Evolutionary conservation across 1,284 basidiomycete genomes (phyloP).

Genomic region (Cryptococcus floricola): DNA sequence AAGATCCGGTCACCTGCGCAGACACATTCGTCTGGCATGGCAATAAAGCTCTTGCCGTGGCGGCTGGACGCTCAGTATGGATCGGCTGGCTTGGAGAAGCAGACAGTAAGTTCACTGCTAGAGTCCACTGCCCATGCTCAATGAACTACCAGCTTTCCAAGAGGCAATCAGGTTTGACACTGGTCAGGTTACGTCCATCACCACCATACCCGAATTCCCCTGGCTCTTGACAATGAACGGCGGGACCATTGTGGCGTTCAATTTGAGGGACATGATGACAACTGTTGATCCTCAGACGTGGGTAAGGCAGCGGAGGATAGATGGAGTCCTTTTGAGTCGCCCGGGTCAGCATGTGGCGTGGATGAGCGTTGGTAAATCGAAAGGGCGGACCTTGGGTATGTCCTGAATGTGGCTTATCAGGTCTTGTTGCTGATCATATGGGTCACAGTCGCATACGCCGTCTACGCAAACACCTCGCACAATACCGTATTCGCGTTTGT

Average conservation of each 20-base stretch:
- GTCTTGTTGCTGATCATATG: neutral
- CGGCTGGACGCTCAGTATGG: constrained; percentile 23
- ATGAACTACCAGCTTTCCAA: constrained; percentile 20
- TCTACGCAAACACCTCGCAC: constrained; percentile 19
- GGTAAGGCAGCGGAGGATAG: constrained; percentile 12
- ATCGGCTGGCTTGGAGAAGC: constrained; percentile 33
- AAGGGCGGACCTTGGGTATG: constrained; percentile 28
- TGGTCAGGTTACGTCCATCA: constrained; percentile 20
- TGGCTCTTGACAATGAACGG: constrained; percentile 29
- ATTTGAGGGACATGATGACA: constrained; percentile 28
- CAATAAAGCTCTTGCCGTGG: constrained; percentile 27
- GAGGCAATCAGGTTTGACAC: constrained; percentile 25
- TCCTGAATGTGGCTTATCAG: neutral
- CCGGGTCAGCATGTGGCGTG: constrained; percentile 24
- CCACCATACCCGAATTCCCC: constrained; percentile 30
- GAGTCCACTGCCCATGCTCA: neutral
- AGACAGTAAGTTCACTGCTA: neutral
- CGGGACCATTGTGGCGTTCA: constrained; percentile 25
- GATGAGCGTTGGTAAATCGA: constrained; percentile 27
- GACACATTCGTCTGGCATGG: constrained; percentile 33
- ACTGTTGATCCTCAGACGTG: constrained; percentile 33
- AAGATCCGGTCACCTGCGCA: constrained; percentile 18
- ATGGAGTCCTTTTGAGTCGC: constrained; percentile 20
- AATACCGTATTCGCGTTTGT: constrained; percentile 24
- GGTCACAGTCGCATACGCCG: constrained; percentile 17